phyloP scores from a whole-genome alignment of 805 yeast genomes.

The Saccharomyces eubayanus region DNA sequence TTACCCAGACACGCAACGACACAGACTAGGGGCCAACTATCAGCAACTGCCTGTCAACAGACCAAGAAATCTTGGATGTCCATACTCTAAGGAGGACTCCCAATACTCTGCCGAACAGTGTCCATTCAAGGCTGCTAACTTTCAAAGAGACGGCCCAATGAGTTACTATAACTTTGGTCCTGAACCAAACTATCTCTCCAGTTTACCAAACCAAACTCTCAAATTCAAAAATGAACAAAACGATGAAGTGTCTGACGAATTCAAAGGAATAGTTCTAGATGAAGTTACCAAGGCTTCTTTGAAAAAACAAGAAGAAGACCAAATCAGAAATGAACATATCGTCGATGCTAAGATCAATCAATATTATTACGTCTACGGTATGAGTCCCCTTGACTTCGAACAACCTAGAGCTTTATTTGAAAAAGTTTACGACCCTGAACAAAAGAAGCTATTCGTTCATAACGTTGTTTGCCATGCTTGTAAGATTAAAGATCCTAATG shows the following conservation, averaged over 20 bases:
- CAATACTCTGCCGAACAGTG: constrained; percentile 10
- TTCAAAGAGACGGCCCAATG: constrained; percentile 58
- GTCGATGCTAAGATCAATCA: constrained; percentile 32
- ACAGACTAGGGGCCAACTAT: constrained; percentile 65
- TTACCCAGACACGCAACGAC: constrained; percentile 69
- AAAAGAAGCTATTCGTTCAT: constrained; percentile 30
- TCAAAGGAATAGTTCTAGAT: constrained; percentile 29
- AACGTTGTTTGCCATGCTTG: constrained; percentile 36
- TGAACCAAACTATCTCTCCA: constrained; percentile 46
- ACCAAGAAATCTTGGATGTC: constrained; percentile 39
- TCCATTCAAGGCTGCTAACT: constrained; percentile 34
- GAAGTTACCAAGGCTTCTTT: constrained; percentile 21
- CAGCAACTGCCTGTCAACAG: constrained; percentile 58
- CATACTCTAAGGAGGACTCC: constrained; percentile 20
- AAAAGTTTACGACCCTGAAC: constrained; percentile 32
- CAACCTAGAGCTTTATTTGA: constrained; percentile 40
- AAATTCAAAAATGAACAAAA: constrained; percentile 12
- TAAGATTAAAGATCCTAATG: constrained; percentile 21
- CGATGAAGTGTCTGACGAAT: constrained; percentile 20
- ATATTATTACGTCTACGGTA: constrained; percentile 35
- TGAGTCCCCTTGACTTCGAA: constrained; percentile 38
- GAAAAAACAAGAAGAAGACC: constrained; percentile 26
- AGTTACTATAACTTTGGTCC: constrained; percentile 40
- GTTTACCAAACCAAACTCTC: constrained; percentile 19
- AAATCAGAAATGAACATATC: constrained; percentile 31